Evolutionary conservation across 805 yeast genomes (phyloP).

Genomic region (Spathaspora sp.): DNA sequence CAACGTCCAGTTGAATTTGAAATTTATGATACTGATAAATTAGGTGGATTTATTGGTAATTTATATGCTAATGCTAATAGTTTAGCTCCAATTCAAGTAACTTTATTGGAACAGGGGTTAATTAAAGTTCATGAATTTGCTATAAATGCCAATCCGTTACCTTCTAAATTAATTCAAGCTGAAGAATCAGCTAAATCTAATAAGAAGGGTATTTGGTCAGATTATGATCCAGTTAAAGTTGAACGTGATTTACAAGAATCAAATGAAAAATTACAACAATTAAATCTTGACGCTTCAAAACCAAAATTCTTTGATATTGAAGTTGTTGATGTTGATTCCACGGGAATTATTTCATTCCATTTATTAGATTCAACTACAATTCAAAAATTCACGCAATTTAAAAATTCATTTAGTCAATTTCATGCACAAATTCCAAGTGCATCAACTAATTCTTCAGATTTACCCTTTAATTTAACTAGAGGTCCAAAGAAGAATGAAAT

Average conservation of each 20-base stretch:
- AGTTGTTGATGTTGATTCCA: conserved; percentile 45
- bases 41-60: conserved; percentile 80
- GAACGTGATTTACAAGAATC: conserved; percentile 25
- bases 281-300: conserved; percentile 22
- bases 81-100: conserved; percentile 51
- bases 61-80: conserved; percentile 49
- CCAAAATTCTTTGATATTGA: conserved; percentile 50
- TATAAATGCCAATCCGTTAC: conserved; percentile 53
- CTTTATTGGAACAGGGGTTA: conserved; percentile 58
- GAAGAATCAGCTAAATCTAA: conserved; percentile 56
- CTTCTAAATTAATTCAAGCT: conserved; percentile 52
- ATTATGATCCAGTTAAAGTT: conserved; percentile 45
- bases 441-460: conserved; percentile 31
- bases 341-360: conserved; percentile 47
- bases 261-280: conserved; percentile 14
- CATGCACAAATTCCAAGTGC: conserved; percentile 37
- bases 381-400: conserved; percentile 38
- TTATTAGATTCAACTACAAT: conserved; percentile 34
- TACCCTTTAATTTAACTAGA: conserved; percentile 35
- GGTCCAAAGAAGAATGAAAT: conserved; percentile 53
- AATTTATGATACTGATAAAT: conserved; percentile 65
- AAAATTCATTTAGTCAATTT: conserved; percentile 45
- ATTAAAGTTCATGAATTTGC: conserved; percentile 65
- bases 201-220: conserved; percentile 65
- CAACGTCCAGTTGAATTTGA: conserved; percentile 76